Evolutionary conservation across 352 stramenopile genomes (phyloP).

Genomic region (Phytophthora lateralis): DNA sequence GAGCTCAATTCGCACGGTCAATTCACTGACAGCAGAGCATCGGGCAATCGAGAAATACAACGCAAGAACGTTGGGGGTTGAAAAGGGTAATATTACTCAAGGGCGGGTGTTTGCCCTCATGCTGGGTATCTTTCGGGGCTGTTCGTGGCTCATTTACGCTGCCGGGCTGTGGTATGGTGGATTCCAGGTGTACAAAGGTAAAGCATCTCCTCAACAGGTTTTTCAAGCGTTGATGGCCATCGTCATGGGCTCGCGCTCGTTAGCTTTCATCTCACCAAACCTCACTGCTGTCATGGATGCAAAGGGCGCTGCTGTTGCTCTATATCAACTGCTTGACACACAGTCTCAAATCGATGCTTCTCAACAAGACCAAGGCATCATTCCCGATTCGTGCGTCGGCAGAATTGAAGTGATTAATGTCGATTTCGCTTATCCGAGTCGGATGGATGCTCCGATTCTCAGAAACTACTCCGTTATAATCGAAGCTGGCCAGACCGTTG

Average conservation of each 20-base stretch:
- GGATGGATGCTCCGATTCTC: conserved; percentile 6
- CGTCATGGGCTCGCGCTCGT: conserved; percentile 32
- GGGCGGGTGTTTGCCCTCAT: conserved; percentile 19
- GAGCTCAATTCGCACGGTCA: conserved; percentile 3
- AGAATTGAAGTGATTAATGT: conserved; percentile 57
- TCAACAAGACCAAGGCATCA: conserved; percentile 24
- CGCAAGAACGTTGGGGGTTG: conserved; percentile 9
- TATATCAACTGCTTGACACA: conserved; percentile 48
- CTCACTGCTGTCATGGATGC: conserved; percentile 28
- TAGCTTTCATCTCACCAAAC: conserved; percentile 40
- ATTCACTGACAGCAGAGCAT: conserved; percentile 32
- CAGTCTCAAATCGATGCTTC: conserved; percentile 21
- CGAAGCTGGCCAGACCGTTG: neutral
- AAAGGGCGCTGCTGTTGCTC: conserved; percentile 24
- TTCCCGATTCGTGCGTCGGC: conserved; percentile 33
- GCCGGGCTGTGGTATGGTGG: conserved; percentile 8
- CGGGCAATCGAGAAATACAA: conserved; percentile 30
- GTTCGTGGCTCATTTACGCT: conserved; percentile 35
- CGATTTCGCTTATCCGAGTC: conserved; percentile 54
- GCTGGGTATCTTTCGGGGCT: conserved; percentile 22
- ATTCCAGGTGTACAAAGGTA: no score
- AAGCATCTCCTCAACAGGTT: no score
- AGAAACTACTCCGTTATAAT: conserved; percentile 8
- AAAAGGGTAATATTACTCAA: conserved; percentile 27
- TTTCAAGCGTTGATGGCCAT: conserved; percentile 38